Conservation (phyloP, 2,329 filamentous ascomycete genomes). For the Neofusicoccum sp. region DNA sequence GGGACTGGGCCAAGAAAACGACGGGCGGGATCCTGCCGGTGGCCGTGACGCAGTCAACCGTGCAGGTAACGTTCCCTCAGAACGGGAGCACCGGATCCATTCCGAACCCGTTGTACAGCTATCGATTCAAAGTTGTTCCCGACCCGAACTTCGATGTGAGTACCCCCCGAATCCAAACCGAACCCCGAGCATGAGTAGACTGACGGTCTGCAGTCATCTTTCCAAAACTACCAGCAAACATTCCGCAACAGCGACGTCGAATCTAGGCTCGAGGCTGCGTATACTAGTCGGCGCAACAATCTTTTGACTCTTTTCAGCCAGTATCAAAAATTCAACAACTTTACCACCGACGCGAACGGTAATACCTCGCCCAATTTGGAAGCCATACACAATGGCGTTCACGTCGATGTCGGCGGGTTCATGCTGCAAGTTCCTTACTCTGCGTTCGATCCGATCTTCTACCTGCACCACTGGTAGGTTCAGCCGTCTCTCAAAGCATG, state of each 20-base stretch:
- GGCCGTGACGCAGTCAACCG: conserved; percentile 33
- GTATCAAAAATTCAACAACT: conserved; percentile 16
- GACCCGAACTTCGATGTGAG: conserved; percentile 34
- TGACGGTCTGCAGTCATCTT: too few species aligned
- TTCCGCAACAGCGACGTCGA: conserved; percentile 46
- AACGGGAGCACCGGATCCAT: conserved; percentile 29
- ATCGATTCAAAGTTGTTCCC: conserved; percentile 29
- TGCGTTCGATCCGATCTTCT: conserved; percentile 69
- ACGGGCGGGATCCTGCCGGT: conserved; percentile 31
- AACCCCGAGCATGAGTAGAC: not conserved
- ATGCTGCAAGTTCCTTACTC: conserved; percentile 71
- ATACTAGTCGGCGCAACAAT: conserved; percentile 18
- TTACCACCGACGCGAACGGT: conserved; percentile 21
- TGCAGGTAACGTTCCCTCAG: conserved; percentile 37
- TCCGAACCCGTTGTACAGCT: conserved; percentile 39
- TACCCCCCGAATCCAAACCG: conserved; percentile 44
- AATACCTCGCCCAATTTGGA: conserved; percentile 19
- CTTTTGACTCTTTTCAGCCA: conserved; percentile 23
- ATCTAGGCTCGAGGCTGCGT: conserved; percentile 10
- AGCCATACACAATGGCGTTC: conserved; percentile 30
- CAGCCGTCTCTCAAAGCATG: too few species aligned
- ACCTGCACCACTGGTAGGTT: conserved; percentile 30
- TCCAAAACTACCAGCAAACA: conserved; percentile 6
- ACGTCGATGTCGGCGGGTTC: conserved; percentile 17
- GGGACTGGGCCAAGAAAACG: conserved; percentile 43